Evolutionary conservation across 2,329 filamentous ascomycete species (phyloP), one percentile per base, ranked within the genome.

Genomic region (Aspergillus sergii): DNA sequence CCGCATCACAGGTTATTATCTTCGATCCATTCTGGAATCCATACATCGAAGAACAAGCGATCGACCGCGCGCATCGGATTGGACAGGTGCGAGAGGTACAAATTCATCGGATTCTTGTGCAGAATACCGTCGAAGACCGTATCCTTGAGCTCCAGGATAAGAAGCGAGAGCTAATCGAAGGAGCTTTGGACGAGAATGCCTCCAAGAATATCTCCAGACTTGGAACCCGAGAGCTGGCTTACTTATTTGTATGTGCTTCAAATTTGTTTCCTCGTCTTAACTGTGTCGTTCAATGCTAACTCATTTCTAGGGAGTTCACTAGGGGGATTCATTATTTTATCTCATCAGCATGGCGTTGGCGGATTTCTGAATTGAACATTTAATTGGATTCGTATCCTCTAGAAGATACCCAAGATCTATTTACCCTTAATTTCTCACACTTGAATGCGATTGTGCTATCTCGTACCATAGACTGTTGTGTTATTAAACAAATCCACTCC

Each of bases 11-110:
- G 66, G 92, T 97, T 68, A 92, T 97, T 76, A 91, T 97, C 67
- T 88, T 96, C 73, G 93, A 97, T 74, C 93, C 93, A 0, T 96
- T 96, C 80, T 97, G 93, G 92, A 97, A 97, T 67, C 94, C 93
- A 0, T 96, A 91, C 73, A 91, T 96, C 56, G 94, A 97, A 79
- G 92, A 93, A 78, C 94, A 97, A 78, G 94, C 94, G 4, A 89
- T 97, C 57, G 94, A 96, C 75, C 90, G 94, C 26, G 92, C 93
- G 2, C 91, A 97, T 77, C 90, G 94, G 11, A 94, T 97, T 69
- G 93, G 93, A 0, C 94, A 97, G 79, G 80, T 84, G 68, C 84
- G 85, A 4, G 81, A 88, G 9, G 94, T 97, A 5, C 85, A 88
- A 60, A 90, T 97, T 1, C 93, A 97, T 74, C 89, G 92, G 4